Percentiles rank a stretch among this genome's conserved stretches.
Conservation (phyloP, 257 asterid genomes). For the Salvia miltiorrhiza region DNA sequence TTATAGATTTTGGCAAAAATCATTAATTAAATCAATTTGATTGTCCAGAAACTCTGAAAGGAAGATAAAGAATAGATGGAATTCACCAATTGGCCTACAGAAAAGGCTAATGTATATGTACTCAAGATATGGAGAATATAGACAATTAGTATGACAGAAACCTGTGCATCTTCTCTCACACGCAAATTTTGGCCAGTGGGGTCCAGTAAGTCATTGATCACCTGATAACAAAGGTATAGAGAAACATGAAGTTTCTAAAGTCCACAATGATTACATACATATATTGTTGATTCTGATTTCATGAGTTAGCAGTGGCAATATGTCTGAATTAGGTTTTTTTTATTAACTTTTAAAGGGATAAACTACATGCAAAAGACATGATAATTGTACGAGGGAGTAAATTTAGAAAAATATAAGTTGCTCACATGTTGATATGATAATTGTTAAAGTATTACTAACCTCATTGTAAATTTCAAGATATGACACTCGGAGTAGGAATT, state of each 20-base stretch:
- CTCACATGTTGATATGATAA: neutral
- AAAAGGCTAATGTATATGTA: slow-evolving; percentile 10
- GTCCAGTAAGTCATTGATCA: slow-evolving; percentile 91
- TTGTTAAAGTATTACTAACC: slow-evolving; percentile 43
- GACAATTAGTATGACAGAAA: slow-evolving; percentile 18
- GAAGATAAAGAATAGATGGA: neutral
- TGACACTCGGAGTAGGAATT: slow-evolving; percentile 90
- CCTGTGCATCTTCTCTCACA: slow-evolving; percentile 87
- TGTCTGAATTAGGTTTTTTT: neutral
- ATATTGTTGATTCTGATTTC: neutral
- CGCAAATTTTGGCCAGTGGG: slow-evolving; percentile 92
- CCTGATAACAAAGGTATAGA: slow-evolving; percentile 42
- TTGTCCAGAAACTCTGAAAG: slow-evolving; percentile 2
- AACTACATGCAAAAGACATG: slow-evolving; percentile 3
- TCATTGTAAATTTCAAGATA: slow-evolving; percentile 95
- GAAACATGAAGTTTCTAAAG: slow-evolving; percentile 10
- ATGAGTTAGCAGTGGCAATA: slow-evolving; percentile 3
- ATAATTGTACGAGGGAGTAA: neutral
- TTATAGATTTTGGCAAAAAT: neutral
- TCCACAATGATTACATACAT: slow-evolving; percentile 5
- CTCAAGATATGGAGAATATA: neutral
- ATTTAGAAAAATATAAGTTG: slow-evolving; percentile 9
- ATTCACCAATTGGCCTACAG: slow-evolving; percentile 12
- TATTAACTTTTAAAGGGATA: neutral
- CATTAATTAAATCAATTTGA: neutral